Evolutionary conservation across 352 stramenopile genomes (phyloP), one percentile per base, ranked within the genome.

Genomic region (Pythium coloratum): DNA sequence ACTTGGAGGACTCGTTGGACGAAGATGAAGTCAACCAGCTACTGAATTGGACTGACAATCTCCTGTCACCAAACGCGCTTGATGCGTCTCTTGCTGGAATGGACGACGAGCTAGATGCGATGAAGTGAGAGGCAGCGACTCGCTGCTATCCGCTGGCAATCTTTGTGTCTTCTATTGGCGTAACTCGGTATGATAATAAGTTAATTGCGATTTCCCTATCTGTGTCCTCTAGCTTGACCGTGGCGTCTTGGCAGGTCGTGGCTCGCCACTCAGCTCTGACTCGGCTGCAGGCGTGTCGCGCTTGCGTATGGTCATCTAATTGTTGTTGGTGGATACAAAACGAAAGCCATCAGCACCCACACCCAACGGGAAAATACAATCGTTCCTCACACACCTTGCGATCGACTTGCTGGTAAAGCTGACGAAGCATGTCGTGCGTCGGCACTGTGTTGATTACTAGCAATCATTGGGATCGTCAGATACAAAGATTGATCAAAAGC

Each of bases 11-110:
- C 32, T 92, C 83, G 13, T 59, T 95, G 10, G 81, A 92, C 44
- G 82, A 93, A 76, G 82, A 91, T 18, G 84, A 84, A 59, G 72
- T 93, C 14, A 93, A 93, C 57, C 77, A 86, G 26, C 72, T 95
- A 24, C 75, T 95, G 6, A 80, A 90, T 58, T 93, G 85, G 85
- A 95, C 87, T 6, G 84, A 94, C 65, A 89, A 72, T 6, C 63
- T 92, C 10, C 64, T 84, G 3, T 82, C 78, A 7, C 77, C 79
- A 13, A 68, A 72, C 56, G 68, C 75, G 2, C 71, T 89, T 49
- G 80, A 87, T 10, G 69, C 57, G 0, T 76, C 64, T 0, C 34
- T 88, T n/a, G 69, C 56, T 42, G 53, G 77, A 57, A 67, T 91
- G 57, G 72, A 80, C 20, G 67, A 76, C 20, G 70, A 71, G 9